These are phyloP conservation scores for Cryphonectria carpinicola DNA, from an alignment of 2,329 filamentous ascomycete species.

Conservation along the genomic window DNA sequence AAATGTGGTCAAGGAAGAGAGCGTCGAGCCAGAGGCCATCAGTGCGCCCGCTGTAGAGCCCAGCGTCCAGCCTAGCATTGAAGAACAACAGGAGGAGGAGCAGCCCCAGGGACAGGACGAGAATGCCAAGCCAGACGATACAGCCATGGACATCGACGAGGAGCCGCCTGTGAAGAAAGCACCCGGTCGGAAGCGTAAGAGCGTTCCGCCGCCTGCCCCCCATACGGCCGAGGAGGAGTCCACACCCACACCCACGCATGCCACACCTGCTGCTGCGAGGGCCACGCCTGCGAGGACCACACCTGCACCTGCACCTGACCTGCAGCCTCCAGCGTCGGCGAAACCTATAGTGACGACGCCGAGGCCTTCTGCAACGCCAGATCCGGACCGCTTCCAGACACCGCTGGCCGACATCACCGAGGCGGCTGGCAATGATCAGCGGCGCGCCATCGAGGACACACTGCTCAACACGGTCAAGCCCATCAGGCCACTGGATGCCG, in stretches of 20 bases:
- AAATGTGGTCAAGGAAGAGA: slow-evolving; percentile 27
- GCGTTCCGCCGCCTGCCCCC: slow-evolving; percentile 46
- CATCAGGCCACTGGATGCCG: slow-evolving; percentile 74
- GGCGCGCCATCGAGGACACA: slow-evolving; percentile 51
- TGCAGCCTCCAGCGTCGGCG: slow-evolving; percentile 38
- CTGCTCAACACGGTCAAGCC: slow-evolving; percentile 63
- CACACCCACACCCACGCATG: slow-evolving; percentile 20
- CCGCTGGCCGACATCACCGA: slow-evolving; percentile 77
- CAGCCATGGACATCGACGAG: slow-evolving; percentile 39
- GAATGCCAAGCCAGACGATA: slow-evolving; percentile 36
- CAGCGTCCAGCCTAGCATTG: slow-evolving; percentile 31
- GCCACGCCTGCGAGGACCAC: slow-evolving; percentile 21
- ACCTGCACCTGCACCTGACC: slow-evolving; percentile 42
- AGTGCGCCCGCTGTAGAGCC: slow-evolving; percentile 14
- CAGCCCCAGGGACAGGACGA: slow-evolving; percentile 37
- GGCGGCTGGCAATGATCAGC: slow-evolving; percentile 65
- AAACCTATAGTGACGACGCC: slow-evolving; percentile 51
- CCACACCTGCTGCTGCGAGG: not conserved
- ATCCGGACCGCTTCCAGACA: slow-evolving; percentile 56
- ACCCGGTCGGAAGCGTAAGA: slow-evolving; percentile 71
- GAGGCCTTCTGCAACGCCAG: slow-evolving; percentile 60
- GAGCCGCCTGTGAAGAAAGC: slow-evolving; percentile 42
- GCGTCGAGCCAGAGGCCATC: slow-evolving; percentile 24
- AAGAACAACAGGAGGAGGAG: slow-evolving; percentile 45
- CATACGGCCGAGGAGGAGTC: slow-evolving; percentile 40